Percentiles rank a stretch among this genome's conserved stretches.
Conservation (phyloP, 106 monocot genomes). For the Dendrobium nobile region DNA sequence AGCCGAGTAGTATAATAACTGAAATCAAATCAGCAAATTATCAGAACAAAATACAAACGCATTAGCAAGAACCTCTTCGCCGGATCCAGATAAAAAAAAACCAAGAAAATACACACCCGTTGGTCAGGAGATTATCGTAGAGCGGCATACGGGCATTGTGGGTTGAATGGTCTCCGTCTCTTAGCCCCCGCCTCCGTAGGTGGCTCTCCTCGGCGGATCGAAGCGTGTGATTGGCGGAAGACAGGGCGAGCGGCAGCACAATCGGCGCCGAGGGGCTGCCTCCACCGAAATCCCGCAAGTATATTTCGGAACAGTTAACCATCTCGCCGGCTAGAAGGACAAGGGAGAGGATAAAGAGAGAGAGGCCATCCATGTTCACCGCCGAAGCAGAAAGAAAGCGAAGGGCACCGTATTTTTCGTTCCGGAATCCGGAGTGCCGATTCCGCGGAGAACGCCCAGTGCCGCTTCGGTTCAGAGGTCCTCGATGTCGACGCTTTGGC, state of each 20-base stretch:
- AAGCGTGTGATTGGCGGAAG: background rate
- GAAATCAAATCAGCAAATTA: slow-evolving; percentile 1
- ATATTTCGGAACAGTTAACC: background rate
- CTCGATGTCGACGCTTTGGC: background rate
- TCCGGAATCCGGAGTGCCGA: too few relatives aligned
- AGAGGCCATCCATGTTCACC: background rate
- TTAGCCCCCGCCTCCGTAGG: background rate
- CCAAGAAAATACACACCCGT: slow-evolving; percentile 32
- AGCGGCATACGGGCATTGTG: slow-evolving; percentile 49
- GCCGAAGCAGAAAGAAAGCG: background rate
- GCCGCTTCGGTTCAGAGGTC: background rate
- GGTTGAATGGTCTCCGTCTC: background rate
- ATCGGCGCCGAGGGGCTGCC: background rate
- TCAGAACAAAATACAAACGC: background rate
- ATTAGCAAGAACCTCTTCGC: background rate
- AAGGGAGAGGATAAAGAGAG: background rate
- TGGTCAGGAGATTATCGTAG: slow-evolving; percentile 62
- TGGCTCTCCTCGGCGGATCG: slow-evolving; percentile 1
- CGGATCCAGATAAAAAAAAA: background rate
- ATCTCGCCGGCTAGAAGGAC: background rate
- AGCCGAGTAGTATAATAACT: slow-evolving; percentile 72
- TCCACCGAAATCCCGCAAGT: background rate
- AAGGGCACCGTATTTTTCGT: too few relatives aligned
- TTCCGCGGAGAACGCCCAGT: background rate
- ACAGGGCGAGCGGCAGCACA: background rate